Evolutionary conservation across 176 grass and related monocot genomes (phyloP), one percentile per base, ranked within the genome.

Genomic region (Triticum urartu): DNA sequence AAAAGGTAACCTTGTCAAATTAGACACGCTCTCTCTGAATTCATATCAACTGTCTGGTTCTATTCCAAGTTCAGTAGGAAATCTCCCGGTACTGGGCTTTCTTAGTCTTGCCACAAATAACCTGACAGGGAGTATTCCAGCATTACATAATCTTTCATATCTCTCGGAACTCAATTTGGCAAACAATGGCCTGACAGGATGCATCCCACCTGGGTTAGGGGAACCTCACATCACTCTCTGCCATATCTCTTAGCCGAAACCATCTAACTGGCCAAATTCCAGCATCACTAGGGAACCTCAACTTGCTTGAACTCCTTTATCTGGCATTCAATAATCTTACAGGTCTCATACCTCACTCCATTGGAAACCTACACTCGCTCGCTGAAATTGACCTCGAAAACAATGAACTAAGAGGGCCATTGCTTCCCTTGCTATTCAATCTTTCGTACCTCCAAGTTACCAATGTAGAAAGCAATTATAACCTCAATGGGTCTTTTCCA

Each of bases 201-300:
- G 4, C 45, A 54, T 68, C 9, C 62, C 83, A 56, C 4, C 43
- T 28, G 24, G 75, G 83, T 5, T 85, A 18, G n/a, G 73, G 62
- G 20, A 77, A 85, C 26, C 83, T 84, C 17, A 64, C 69, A 47
- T 84, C 81, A 5, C 69, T 84, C 2, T 4, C 6, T 14, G 15
- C 1, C 14, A 4, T 84, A 2, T 24, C 18, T 54, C 28, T 85
- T 52, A 5, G 12, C 28, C 0, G 2, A 50, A 84, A 84, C 20
- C 38, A 8, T 17, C 43, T 78, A 12, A 3, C 33, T 21, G 62
- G 83, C 3, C 30, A n/a, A 22, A 85, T 85, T 50, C 83, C 83
- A 58, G 47, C 54, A 40, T 78, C 74, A 68, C 10, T 85, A 13
- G 83, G 83, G 4, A 67, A 39, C 5, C 61, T 85, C 18, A 15